Evolutionary conservation across 768 basidiomycete species (phyloP).

Genomic region (Russula earlei): DNA sequence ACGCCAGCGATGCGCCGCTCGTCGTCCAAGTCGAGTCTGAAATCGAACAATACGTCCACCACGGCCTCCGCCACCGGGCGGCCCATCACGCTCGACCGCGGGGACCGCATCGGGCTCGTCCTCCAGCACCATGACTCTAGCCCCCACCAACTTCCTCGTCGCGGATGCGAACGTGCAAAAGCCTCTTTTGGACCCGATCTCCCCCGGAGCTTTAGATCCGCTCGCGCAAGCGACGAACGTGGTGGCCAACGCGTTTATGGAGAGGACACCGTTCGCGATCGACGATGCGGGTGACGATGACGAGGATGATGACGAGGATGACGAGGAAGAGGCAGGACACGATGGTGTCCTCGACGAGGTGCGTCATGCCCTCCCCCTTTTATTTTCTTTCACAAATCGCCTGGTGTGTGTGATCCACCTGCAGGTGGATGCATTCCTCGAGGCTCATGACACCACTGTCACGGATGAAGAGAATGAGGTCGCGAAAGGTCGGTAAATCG

Average conservation of each 20-base stretch:
- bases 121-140: too few species aligned
- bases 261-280: slow-evolving; percentile 92
- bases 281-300: slow-evolving; percentile 87
- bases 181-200: slow-evolving; percentile 21
- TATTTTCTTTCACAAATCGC: not conserved
- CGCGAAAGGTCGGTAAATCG: slow-evolving; percentile 50
- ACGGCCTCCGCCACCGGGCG: slow-evolving; percentile 20
- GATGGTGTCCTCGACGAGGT: slow-evolving; percentile 88
- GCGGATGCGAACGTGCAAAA: slow-evolving; percentile 27
- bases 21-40: slow-evolving; percentile 44
- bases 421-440: slow-evolving; percentile 87
- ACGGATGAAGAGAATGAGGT: slow-evolving; percentile 71
- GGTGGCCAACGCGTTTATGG: slow-evolving; percentile 62
- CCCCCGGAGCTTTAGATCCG: slow-evolving; percentile 35
- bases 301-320: slow-evolving; percentile 55
- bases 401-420: not conserved
- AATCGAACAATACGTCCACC: slow-evolving; percentile 12
- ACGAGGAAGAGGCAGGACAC: slow-evolving; percentile 49
- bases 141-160: too few species aligned
- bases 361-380: slow-evolving; percentile 18
- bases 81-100: slow-evolving; percentile 25
- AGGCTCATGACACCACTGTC: slow-evolving; percentile 83
- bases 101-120: too few species aligned
- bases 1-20: slow-evolving; percentile 58
- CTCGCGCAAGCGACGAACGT: slow-evolving; percentile 70